Conservation (phyloP, 768 basidiomycete species). For the Serendipita indica region DNA sequence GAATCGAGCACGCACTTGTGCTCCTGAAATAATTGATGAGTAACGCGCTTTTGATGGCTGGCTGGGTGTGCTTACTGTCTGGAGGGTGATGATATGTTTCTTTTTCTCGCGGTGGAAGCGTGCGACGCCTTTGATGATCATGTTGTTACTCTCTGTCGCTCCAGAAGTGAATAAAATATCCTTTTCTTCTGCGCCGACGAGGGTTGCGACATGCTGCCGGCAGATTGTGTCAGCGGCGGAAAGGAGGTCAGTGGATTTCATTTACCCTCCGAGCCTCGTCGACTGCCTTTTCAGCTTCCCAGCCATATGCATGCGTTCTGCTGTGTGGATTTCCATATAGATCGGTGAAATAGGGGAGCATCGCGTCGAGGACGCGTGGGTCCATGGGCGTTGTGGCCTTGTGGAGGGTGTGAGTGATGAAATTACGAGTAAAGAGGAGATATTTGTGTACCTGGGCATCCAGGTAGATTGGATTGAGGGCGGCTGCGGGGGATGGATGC, state of each 20-base stretch:
- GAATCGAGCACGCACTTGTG: slow-evolving; percentile 99
- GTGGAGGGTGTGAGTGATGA: neutral
- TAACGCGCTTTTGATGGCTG: slow-evolving; percentile 1
- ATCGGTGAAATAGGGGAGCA: slow-evolving; percentile 91
- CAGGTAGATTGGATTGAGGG: slow-evolving; percentile 75
- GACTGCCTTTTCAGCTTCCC: slow-evolving; percentile 94
- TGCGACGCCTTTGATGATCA: slow-evolving; percentile 93
- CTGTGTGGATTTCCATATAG: slow-evolving; percentile 97
- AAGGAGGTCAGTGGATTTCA: slow-evolving; percentile 9
- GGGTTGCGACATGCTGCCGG: slow-evolving; percentile 65
- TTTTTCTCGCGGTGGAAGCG: slow-evolving; percentile 91
- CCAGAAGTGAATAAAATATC: slow-evolving; percentile 97
- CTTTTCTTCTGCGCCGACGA: slow-evolving; percentile 89
- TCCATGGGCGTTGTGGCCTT: slow-evolving; percentile 97
- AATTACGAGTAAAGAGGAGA: neutral
- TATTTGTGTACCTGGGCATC: slow-evolving; percentile 72
- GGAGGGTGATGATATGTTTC: slow-evolving; percentile 84
- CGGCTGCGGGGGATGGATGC: slow-evolving; percentile 35
- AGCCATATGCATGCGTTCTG: slow-evolving; percentile 96
- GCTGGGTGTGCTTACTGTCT: slow-evolving; percentile 48
- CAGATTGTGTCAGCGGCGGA: neutral
- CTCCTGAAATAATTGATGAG: slow-evolving; percentile 39
- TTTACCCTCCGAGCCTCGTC: slow-evolving; percentile 77
- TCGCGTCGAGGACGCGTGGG: slow-evolving; percentile 89
- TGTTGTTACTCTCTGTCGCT: slow-evolving; percentile 95